Evolutionary conservation across 805 yeast species (phyloP).

Genomic region (Aciculoconidium aculeatum): DNA sequence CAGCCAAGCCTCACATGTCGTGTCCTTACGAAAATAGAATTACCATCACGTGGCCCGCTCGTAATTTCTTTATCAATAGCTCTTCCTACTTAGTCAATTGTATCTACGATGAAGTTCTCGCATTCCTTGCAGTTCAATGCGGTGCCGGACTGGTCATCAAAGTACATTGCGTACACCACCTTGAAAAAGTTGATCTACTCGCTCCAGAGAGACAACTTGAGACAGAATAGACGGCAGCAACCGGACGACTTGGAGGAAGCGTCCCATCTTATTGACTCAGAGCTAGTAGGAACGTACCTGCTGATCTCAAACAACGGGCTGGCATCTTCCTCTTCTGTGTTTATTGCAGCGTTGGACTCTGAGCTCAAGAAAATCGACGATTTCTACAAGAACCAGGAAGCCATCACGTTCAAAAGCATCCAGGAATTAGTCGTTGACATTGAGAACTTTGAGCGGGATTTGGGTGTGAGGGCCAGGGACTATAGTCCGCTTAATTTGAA

Average conservation of each 20-base stretch:
- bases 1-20: no score
- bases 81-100: no score
- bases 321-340: slow-evolving; percentile 50
- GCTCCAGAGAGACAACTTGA: slow-evolving; percentile 60
- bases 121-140: slow-evolving; percentile 95
- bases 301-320: slow-evolving; percentile 4
- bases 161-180: slow-evolving; percentile 84
- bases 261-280: slow-evolving; percentile 24
- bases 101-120: slow-evolving; percentile 88
- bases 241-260: slow-evolving; percentile 26
- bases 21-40: no score
- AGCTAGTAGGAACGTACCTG: slow-evolving; percentile 10
- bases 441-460: slow-evolving; percentile 48
- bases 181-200: slow-evolving; percentile 79
- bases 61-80: no score
- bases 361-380: slow-evolving; percentile 72
- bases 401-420: slow-evolving; percentile 45
- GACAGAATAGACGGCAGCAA: slow-evolving; percentile 11
- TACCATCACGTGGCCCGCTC: no score
- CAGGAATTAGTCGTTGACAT: slow-evolving; percentile 57
- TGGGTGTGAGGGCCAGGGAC: slow-evolving; percentile 3
- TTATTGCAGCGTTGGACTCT: slow-evolving; percentile 64
- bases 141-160: slow-evolving; percentile 96
- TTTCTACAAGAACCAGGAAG: slow-evolving; percentile 67
- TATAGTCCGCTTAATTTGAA: slow-evolving; percentile 1